Evolutionary conservation across 495 filamentous ascomycete genomes (phyloP).

Genomic region (Talaromyces nanjingensis): DNA sequence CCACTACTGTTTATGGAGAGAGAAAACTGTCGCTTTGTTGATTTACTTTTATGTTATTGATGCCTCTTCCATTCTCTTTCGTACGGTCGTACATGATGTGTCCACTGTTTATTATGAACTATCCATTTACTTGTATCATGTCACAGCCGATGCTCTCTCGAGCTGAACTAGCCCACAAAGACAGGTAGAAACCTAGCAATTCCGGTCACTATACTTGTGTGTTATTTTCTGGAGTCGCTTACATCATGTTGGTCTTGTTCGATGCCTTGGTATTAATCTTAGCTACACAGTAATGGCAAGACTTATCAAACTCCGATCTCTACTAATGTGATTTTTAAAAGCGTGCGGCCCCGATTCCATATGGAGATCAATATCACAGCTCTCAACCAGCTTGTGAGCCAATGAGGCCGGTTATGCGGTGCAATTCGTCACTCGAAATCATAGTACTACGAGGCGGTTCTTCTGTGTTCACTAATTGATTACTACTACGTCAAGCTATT

Average conservation of each 20-base stretch:
- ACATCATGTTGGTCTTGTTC: not conserved
- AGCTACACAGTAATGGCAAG: too few relatives aligned
- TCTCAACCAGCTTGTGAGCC: too few relatives aligned
- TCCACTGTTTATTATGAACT: not conserved
- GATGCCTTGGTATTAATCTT: not conserved
- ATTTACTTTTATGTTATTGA: not conserved
- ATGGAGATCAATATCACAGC: too few relatives aligned
- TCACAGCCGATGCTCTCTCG: not conserved
- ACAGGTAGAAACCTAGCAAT: not conserved
- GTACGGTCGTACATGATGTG: not conserved
- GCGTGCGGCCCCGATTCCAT: too few relatives aligned
- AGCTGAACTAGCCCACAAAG: not conserved
- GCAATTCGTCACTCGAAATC: too few relatives aligned
- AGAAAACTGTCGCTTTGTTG: not conserved
- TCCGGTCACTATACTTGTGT: not conserved
- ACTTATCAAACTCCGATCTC: too few relatives aligned
- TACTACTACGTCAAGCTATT: too few relatives aligned
- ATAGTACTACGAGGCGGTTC: too few relatives aligned
- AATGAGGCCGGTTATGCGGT: too few relatives aligned
- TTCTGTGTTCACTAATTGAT: too few relatives aligned
- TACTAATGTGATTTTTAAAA: too few relatives aligned
- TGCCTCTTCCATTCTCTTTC: not conserved
- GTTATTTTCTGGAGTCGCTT: not conserved
- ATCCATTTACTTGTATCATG: not conserved
- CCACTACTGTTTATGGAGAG: not conserved